phyloP scores from a whole-genome alignment of 768 basidiomycete genomes.

The Tulasnella sp. region DNA sequence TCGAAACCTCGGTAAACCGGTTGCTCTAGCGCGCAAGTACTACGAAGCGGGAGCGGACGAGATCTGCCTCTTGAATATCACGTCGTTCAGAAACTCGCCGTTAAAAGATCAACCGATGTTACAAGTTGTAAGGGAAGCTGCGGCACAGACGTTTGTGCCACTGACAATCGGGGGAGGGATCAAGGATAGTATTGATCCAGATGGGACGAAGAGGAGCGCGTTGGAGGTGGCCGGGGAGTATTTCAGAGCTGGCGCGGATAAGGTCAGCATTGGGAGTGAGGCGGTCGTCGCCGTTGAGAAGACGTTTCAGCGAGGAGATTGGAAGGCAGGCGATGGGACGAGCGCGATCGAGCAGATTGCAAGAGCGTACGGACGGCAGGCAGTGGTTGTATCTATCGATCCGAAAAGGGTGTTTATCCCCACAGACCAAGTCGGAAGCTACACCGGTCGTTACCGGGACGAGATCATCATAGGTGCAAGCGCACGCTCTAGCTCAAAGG shows the following conservation, averaged over 20 bases:
- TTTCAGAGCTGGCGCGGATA: constrained; percentile 96
- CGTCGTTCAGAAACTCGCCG: constrained; percentile 94
- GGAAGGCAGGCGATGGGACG: constrained; percentile 32
- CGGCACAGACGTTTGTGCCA: constrained; percentile 88
- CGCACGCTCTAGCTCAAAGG: constrained; percentile 45
- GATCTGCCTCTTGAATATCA: constrained; percentile 96
- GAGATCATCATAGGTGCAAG: constrained; percentile 52
- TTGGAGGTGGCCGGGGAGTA: constrained; percentile 93
- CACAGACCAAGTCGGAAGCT: constrained; percentile 16
- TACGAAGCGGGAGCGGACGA: constrained; percentile 88
- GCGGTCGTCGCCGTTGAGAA: constrained; percentile 91
- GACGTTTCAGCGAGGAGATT: constrained; percentile 30
- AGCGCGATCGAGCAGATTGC: constrained; percentile 93
- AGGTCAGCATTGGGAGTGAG: constrained; percentile 94
- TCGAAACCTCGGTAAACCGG: constrained; percentile 95
- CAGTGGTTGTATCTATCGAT: constrained; percentile 95
- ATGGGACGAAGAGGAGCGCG: constrained; percentile 76
- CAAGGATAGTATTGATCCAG: constrained; percentile 90
- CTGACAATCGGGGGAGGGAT: constrained; percentile 97
- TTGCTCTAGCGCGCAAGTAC: constrained; percentile 79
- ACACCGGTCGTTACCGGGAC: constrained; percentile 3
- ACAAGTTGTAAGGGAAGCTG: constrained; percentile 81
- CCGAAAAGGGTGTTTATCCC: constrained; percentile 79
- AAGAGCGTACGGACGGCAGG: constrained; percentile 81
- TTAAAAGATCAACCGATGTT: constrained; percentile 97